Evolutionary conservation across 495 filamentous ascomycete genomes (phyloP), one percentile per base, ranked within the genome.

Genomic region (Aspergillus sclerotiicarbonarius): DNA sequence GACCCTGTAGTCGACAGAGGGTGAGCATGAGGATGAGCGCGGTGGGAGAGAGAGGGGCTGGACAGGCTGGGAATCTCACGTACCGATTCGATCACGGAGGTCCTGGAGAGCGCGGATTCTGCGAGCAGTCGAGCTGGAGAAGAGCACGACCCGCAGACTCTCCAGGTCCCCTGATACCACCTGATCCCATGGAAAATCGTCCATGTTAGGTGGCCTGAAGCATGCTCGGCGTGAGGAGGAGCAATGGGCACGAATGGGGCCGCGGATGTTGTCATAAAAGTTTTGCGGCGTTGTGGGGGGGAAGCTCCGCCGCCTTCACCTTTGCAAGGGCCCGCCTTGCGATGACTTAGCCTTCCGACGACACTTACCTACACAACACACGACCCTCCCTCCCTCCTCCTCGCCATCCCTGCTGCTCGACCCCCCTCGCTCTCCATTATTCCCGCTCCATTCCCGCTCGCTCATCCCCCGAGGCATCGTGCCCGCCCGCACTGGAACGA

Each of bases 181-280:
- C 69, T 76, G 71, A 61, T 79, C 72, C 76, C 76, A 79, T 73
- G 73, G 74, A 70, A 75, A 66, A 57, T 70, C 68, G 67, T 79
- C 76, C 76, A 79, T 79, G 66, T 76, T 67, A 62, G 51, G 51
- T 60, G 63, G 59, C 30, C 55, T 46, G 57, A 60, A 59, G 57
- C 66, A 68, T 71, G 64, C 64, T 41, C 65, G 67, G 56, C 45
- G 57, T 60, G 53, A 52, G 43, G 53, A 54, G 55, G 54, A 55
- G 47, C 56, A 52, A 30, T 54, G 62, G 53, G 49, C 47, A 55
- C 54, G 64, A 62, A 67, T 65, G 62, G 63, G 64, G 57, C 44
- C 54, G 57, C 18, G 62, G 62, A 76, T 77, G 74, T 68, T 74
- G 74, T 77, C 73, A 76, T 75, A 74, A 77, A 75, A 77, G 65